These are phyloP conservation scores for Bryoerythrophyllum caledonicum DNA, from an alignment of 225 moss, liverwort and hornwort genomes.

Conservation along the genomic window DNA sequence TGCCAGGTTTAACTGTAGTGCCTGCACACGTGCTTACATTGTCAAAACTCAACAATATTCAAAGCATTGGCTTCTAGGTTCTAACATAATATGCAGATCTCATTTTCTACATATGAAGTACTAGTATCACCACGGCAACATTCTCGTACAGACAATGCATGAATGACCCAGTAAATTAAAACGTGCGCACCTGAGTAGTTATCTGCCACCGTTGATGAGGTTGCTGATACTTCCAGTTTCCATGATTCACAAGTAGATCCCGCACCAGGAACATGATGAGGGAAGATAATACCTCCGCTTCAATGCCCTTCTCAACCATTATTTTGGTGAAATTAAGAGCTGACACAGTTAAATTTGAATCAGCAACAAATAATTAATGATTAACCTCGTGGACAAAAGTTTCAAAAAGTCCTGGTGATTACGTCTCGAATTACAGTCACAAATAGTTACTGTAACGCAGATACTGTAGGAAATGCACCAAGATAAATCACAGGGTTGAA, in stretches of 20 bases:
- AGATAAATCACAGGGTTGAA: slow-evolving; percentile 18
- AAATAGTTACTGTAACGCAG: slow-evolving; percentile 2
- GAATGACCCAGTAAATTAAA: slow-evolving; percentile 11
- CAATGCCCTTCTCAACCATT: slow-evolving; percentile 79
- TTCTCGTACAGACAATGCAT: slow-evolving; percentile 8
- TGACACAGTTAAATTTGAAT: slow-evolving; percentile 29
- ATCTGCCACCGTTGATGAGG: slow-evolving; percentile 94
- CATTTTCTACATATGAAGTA: neutral
- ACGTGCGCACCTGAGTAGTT: slow-evolving; percentile 70
- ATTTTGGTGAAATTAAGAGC: slow-evolving; percentile 76
- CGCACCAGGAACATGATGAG: slow-evolving; percentile 76
- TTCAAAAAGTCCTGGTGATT: slow-evolving; percentile 5
- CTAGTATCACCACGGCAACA: neutral
- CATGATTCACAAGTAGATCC: slow-evolving; percentile 90
- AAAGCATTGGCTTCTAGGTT: neutral
- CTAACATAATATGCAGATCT: neutral
- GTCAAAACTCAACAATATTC: slow-evolving; percentile 26
- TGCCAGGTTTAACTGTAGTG: slow-evolving; percentile 61
- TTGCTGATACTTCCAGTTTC: slow-evolving; percentile 93
- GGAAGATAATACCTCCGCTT: slow-evolving; percentile 59
- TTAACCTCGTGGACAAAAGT: slow-evolving; percentile 3
- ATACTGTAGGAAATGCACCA: slow-evolving; percentile 6
- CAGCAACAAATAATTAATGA: neutral
- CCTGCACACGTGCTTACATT: slow-evolving; percentile 41
- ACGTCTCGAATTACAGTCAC: neutral